Evolutionary conservation across 2,329 filamentous ascomycete genomes (phyloP).

Genomic region (Neurospora sp.): DNA sequence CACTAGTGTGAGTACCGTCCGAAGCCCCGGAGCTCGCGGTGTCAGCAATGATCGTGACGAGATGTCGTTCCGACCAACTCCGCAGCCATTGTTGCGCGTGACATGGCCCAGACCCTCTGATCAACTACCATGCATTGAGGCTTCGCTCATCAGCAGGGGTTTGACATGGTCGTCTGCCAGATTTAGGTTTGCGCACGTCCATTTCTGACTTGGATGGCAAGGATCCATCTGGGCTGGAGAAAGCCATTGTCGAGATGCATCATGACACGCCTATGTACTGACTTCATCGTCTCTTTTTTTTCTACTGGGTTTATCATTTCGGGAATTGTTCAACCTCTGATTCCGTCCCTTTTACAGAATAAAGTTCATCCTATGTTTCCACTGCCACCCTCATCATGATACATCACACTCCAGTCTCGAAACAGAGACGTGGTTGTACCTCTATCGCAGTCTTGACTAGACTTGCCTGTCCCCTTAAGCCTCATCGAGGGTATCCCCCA

Average conservation of each 20-base stretch:
- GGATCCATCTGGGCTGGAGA: constrained; percentile 9
- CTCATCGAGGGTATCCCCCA: constrained; percentile 13
- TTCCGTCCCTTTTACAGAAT: not conserved
- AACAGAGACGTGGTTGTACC: constrained; percentile 3
- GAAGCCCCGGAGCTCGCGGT: not conserved
- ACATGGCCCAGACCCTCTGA: constrained; percentile 15
- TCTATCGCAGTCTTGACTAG: constrained; percentile 9
- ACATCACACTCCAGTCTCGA: not conserved
- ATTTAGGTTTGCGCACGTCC: constrained; percentile 19
- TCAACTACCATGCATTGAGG: constrained; percentile 16
- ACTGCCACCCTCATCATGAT: not conserved
- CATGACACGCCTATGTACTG: not conserved
- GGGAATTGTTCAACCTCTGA: not conserved
- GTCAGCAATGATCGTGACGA: not conserved
- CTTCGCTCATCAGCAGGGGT: constrained; percentile 12
- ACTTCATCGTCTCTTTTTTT: constrained; percentile 5
- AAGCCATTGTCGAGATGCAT: constrained; percentile 1
- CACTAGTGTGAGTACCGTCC: not conserved
- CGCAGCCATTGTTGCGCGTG: constrained; percentile 11
- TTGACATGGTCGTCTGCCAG: constrained; percentile 10
- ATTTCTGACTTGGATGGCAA: constrained; percentile 12
- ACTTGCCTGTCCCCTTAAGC: constrained; percentile 18
- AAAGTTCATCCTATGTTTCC: not conserved
- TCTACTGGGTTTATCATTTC: constrained; percentile 12
- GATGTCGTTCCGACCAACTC: not conserved